phyloP scores from a whole-genome alignment of 2,329 filamentous ascomycete species.

The Hypoxylon sp. region DNA sequence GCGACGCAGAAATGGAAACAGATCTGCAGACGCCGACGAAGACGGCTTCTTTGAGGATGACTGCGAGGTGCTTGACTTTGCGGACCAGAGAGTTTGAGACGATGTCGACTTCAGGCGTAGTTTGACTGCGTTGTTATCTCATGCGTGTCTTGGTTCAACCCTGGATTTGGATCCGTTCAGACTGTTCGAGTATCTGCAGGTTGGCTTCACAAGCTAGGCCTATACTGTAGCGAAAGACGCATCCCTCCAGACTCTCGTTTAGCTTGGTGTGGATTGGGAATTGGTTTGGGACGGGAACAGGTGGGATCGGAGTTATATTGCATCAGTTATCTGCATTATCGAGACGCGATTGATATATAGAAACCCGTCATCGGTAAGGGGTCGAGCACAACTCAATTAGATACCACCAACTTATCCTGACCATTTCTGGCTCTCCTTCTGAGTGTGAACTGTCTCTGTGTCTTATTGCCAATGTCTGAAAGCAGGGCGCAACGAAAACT shows the following conservation, averaged over 20 bases:
- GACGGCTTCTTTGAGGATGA: conserved; percentile 92
- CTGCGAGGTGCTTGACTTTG: conserved; percentile 90
- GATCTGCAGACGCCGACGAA: conserved; percentile 62
- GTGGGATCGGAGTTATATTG: conserved; percentile 41
- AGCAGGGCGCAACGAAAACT: background rate
- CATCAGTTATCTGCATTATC: conserved; percentile 36
- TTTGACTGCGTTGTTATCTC: conserved; percentile 12
- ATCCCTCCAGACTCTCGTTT: conserved; percentile 31
- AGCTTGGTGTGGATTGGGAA: conserved; percentile 19
- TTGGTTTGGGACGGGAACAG: conserved; percentile 24
- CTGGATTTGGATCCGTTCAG: conserved; percentile 29
- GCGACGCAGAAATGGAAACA: conserved; percentile 66
- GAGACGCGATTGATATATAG: conserved; percentile 34
- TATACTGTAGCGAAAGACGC: conserved; percentile 18
- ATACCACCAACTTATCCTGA: conserved; percentile 33
- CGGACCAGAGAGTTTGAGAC: conserved; percentile 69
- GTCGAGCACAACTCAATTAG: conserved; percentile 37
- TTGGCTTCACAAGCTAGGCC: conserved; percentile 2
- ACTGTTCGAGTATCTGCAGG: conserved; percentile 27
- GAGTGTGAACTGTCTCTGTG: conserved; percentile 4
- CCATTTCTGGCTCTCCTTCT: background rate
- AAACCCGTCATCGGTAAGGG: conserved; percentile 30
- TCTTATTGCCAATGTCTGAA: conserved; percentile 7
- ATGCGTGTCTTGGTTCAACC: conserved; percentile 26
- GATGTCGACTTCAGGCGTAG: conserved; percentile 25